Evolutionary conservation across 768 basidiomycete species (phyloP), one percentile per base, ranked within the genome.

Genomic region (Lactifluus hygrophoroides): DNA sequence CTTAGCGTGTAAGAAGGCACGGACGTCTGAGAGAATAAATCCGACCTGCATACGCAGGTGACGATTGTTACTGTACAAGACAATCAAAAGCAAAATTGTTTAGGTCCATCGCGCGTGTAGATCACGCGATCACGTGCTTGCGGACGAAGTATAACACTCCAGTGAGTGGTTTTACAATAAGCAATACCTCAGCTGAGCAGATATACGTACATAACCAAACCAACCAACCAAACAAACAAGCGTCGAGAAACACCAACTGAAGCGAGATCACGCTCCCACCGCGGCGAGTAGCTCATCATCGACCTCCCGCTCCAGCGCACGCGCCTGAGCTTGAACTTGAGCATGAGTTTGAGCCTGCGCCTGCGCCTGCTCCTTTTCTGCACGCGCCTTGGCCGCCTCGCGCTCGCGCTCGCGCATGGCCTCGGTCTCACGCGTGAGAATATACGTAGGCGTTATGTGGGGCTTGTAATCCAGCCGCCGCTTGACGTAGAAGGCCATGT

Each of bases 401-500:
- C 45, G 51, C 43, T 57, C 55, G 17, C 61, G 49, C 53, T 64
- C 63, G 17, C 63, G 60, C 21, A 58, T 60, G 5, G 56, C 56
- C 53, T 57, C 63, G n/a, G n/a, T 51, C 50, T 64, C 61, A 27
- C 60, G 38, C 23, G 53, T 38, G 14, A 64, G 60, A 3, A 62
- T 50, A 13, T 62, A 64, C 9, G 63, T 49, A 14, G 60, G 63
- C 44, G 46, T 61, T 3, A 21, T 61, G 13, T 57, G 34, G 10
- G 86, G 83, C 69, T 84, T 86, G 72, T 94, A 94, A 62, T 94
- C 89, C 46, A 94, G 75, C 61, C 90, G 82, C 11, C 89, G 83
- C 70, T 94, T 94, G 60, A 92, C 90, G 68, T 95, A 96, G 74
- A 94, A 94, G 62, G 91, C 90, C 93, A 95, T 94, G 70, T 95